Evolutionary conservation across 352 stramenopile species (phyloP), one percentile per base, ranked within the genome.

Genomic region (Globisporangium recalcitrans): DNA sequence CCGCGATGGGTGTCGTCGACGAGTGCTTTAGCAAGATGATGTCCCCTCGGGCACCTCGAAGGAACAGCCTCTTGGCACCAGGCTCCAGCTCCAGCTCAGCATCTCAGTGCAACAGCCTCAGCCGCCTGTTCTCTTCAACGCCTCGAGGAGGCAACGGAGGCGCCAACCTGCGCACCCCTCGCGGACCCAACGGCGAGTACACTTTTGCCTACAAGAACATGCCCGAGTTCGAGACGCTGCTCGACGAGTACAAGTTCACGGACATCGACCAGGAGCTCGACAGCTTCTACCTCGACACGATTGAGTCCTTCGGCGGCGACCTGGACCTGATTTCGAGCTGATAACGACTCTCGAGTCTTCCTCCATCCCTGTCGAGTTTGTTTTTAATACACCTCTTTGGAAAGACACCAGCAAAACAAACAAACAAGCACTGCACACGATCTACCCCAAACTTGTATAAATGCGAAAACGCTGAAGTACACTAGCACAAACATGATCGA

Each of bases 191-290:
- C 21, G 44, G 62, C 32, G 67, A 71, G 44, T 73, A 68, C 51
- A 70, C 34, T 65, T 75, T 79, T 68, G 73, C 85, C 36, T 67
- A 75, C 32, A 82, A 74, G 62, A 73, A 75, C 42, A 62, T 74
- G 46, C 73, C 76, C 9, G 83, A 93, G 70, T 90, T 91, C 60
- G 81, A 91, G 58, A 85, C 73, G 34, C 70, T 90, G 38, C 71
- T 84, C 46, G 79, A 89, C 44, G 81, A 91, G 70, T 89, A 90
- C 73, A 82, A 89, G 64, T 78, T 90, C 54, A 85, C 78, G 7
- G 82, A 91, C 71, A 88, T 90, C 65, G 81, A 89, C 58, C 80
- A 89, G 65, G 83, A 93, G 70, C 76, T 93, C 52, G 79, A 91
- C 64, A 91, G 67, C 47, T 93, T 93, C 58, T 93, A 93, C 68